Conservation (phyloP, 192 early-diverging fungal species). For the Irineochytrium annulatum region DNA sequence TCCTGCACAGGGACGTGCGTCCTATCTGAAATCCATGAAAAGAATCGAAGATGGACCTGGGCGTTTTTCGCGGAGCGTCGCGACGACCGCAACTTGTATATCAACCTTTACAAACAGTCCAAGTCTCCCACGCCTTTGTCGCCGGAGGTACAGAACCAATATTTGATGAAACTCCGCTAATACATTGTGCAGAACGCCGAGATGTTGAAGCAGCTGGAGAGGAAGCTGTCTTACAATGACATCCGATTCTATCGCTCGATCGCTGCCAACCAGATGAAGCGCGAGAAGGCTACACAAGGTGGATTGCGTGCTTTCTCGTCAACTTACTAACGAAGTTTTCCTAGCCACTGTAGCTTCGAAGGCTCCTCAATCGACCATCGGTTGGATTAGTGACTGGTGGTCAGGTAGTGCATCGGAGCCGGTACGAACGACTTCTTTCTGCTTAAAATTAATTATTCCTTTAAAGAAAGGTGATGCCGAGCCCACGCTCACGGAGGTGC, state of each 20-base stretch:
- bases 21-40: conserved; percentile 82
- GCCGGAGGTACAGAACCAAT: conserved; percentile 41
- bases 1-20: conserved; percentile 70
- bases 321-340: background rate
- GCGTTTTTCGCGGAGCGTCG: conserved; percentile 72
- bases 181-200: conserved; percentile 41
- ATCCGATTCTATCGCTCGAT: conserved; percentile 80
- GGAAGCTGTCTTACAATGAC: conserved; percentile 80
- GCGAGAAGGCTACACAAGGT: conserved; percentile 59
- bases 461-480: background rate
- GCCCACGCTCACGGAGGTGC: conserved; percentile 65
- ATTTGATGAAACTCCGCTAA: conserved; percentile 15
- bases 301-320: background rate
- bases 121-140: conserved; percentile 40
- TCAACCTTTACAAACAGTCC: conserved; percentile 67
- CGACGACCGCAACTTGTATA: conserved; percentile 72
- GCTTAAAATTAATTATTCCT: background rate
- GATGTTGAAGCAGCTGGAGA: conserved; percentile 66
- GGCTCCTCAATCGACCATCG: conserved; percentile 34
- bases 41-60: conserved; percentile 82
- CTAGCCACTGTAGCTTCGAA: conserved; percentile 32
- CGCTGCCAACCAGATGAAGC: conserved; percentile 66
- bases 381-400: conserved; percentile 50
- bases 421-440: conserved; percentile 5
- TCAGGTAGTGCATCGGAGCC: conserved; percentile 10